These are phyloP conservation scores for Sporothrix variecibatus DNA, from an alignment of 2,329 filamentous ascomycete species.

Conservation along the genomic window DNA sequence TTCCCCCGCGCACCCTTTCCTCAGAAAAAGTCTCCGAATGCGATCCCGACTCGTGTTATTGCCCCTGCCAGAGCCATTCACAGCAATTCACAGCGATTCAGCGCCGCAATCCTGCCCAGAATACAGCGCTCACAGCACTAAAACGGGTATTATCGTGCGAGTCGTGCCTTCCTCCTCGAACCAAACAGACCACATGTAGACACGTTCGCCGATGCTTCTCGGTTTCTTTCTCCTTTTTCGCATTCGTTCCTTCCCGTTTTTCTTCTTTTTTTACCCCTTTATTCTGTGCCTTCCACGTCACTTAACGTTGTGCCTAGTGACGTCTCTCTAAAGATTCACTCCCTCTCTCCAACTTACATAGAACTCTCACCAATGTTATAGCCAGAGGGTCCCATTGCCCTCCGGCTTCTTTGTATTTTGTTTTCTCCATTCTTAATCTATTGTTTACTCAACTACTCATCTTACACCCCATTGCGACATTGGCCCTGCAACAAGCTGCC, in stretches of 20 bases:
- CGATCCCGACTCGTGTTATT: background rate
- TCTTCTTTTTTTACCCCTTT: background rate
- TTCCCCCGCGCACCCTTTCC: background rate
- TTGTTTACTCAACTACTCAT: background rate
- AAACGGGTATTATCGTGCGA: background rate
- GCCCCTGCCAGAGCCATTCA: slow-evolving; percentile 1
- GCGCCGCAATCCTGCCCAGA: slow-evolving; percentile 2
- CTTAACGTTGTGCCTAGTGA: background rate
- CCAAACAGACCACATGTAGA: background rate
- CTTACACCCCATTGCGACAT: background rate
- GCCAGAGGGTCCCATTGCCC: background rate
- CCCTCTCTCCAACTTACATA: background rate
- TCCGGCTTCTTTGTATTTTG: background rate
- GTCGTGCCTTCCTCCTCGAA: slow-evolving; percentile 3
- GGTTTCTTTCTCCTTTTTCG: slow-evolving; percentile 6
- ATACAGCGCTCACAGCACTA: background rate
- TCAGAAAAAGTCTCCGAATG: slow-evolving; percentile 19
- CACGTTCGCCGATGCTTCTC: background rate
- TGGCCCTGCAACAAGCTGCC: background rate
- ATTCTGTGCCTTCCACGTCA: slow-evolving; percentile 12
- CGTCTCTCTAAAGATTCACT: background rate
- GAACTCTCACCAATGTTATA: slow-evolving; percentile 3
- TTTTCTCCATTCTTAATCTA: background rate
- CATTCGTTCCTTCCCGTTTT: background rate
- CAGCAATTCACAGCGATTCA: background rate